Conservation (phyloP, 257 asterid species). For the Ilex asprella region DNA sequence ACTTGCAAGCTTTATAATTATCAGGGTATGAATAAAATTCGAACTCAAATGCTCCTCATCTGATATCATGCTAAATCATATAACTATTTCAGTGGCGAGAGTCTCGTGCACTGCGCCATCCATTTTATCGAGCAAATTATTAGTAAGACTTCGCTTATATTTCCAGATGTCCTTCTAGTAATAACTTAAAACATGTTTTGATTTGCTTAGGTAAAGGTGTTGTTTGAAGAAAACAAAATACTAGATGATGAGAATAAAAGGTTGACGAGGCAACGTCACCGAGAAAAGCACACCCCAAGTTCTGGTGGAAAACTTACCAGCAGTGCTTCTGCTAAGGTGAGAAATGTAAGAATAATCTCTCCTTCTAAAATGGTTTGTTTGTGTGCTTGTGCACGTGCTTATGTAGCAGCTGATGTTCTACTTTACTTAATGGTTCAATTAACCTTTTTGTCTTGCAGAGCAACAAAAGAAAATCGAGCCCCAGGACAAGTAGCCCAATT, state of each 20-base stretch:
- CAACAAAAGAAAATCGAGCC: constrained; percentile 64
- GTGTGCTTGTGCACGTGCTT: neutral
- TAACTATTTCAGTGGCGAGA: neutral
- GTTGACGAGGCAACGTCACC: constrained; percentile 38
- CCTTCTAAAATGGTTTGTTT: neutral
- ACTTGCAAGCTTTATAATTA: neutral
- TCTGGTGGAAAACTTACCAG: constrained; percentile 43
- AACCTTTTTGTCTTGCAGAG: constrained; percentile 33
- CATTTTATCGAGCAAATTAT: no score
- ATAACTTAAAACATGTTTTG: constrained; percentile 5
- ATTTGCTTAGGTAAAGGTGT: constrained; percentile 44
- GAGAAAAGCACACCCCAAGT: constrained; percentile 40
- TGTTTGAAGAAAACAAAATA: constrained; percentile 56
- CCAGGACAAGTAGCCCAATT: constrained; percentile 41
- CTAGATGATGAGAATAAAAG: constrained; percentile 52
- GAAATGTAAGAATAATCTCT: constrained; percentile 1
- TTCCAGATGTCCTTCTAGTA: neutral
- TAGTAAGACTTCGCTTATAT: neutral
- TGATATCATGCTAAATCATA: neutral
- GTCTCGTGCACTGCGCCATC: neutral
- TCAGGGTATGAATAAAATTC: neutral
- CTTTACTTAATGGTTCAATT: neutral
- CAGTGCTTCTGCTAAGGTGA: constrained; percentile 60
- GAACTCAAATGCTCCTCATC: neutral
- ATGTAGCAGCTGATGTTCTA: neutral